Base-by-base conservation (phyloP, 2,329 filamentous ascomycete genomes). In the Fusarium chlamydosporum region DNA sequence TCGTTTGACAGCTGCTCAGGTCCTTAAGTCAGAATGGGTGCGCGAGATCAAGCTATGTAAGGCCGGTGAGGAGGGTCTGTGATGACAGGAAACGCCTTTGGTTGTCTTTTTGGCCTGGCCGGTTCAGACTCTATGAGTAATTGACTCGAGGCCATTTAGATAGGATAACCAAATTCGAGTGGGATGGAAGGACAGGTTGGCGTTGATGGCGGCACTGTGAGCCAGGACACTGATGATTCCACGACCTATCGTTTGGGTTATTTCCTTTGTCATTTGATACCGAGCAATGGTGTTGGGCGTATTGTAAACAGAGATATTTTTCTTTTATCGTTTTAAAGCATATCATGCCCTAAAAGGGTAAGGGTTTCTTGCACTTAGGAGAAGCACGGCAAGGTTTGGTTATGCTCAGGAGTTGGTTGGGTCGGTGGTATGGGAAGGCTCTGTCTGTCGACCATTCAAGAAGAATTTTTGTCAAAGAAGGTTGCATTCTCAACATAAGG, bases 21-120 rank as follows among this genome's bases (percentile, higher is more conserved):
- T 98, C 59, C 89, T 99, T 75, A 97, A 97, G 81, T 98, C 95
- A 6, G 96, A 99, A 83, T 99, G 96, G 96, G 94, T 96, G 72
- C 92, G 96, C 73, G 95, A 97, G 80, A 97, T 98, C 81, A 97
- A 94, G 82, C 87, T 98, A 60, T 99, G 96, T 84, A 96, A 94
- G 81, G 95, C 96, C 65, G 96, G 95, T 72, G 93, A 98, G 81
- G 94, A 98, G 85, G 96, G 96, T 60, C 90, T 96, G 75, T 97
- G 86, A 63, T 37, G 27, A 40, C 18, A 42, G 37, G 26, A 46
- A 35, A 41, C 35, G 34, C 27, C 20, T 54, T 26, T 43, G 48
- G 41, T 34, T 54, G 31, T 35, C 34, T 37, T 47, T 34, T 26
- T 34, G 29, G 45, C 33, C 48, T 34, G 43, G 35, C 31, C 23